Evolutionary conservation across 2,329 filamentous ascomycete species (phyloP), one percentile per base, ranked within the genome.

Genomic region (Xylaria sp.): DNA sequence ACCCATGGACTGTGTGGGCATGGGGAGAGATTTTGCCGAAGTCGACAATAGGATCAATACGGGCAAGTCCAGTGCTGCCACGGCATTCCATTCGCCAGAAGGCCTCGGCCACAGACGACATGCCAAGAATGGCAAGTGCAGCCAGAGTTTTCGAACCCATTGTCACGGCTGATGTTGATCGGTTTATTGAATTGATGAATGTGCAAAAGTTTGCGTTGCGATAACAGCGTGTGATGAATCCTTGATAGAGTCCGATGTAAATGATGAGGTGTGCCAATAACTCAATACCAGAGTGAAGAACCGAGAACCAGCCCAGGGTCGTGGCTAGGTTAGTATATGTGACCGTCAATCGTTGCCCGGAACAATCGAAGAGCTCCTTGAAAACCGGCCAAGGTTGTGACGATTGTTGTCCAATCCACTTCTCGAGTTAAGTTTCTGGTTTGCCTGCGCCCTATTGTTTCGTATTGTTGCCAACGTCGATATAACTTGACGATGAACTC

Each of bases 51-150:
- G 94, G 94, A 78, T 97, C 94, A 50, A 97, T 84, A 66, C 93
- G 88, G 59, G 89, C 91, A 66, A 93, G 79, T 71, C 90, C 92
- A 73, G 90, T 84, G 56, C 87, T 86, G 65, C 89, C 90, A 74
- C 88, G 91, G 81, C 94, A 97, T 76, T 93, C 91, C 87, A 97
- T 92, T 78, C 94, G 93, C 93, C 93, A 97, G 81, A 97, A 97
- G 69, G 92, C 94, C 74, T 86, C 78, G 56, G 84, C 85, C 66
- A 81, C 73, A 50, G 78, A 78, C 46, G 81, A 77, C 57, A 73
- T 71, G 73, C 78, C 74, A 52, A 80, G 73, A 52, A 80, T 73
- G 63, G 76, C 71, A 23, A 76, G 54, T n/a, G 74, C 61, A 39
- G 71, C 66, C n/a, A 80, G 67, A 50, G 74, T 64, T 52, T 76